These are phyloP conservation scores for Botrytis galanthina DNA, from an alignment of 2,329 filamentous ascomycete genomes.

Conservation along the genomic window DNA sequence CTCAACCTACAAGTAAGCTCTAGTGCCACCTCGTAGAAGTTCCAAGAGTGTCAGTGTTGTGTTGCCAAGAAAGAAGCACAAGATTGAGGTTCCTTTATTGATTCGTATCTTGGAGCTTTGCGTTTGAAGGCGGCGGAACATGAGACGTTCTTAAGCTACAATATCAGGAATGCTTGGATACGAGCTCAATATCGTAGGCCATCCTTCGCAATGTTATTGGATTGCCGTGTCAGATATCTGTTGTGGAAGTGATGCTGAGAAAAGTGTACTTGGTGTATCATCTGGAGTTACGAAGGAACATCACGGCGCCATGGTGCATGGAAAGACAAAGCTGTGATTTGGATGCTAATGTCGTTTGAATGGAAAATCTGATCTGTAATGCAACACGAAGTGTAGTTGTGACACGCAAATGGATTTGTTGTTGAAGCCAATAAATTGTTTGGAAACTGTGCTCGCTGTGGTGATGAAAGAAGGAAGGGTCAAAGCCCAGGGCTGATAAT, in stretches of 20 bases:
- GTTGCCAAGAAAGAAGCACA: slow-evolving; percentile 1
- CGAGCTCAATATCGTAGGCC: not conserved
- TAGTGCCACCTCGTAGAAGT: not conserved
- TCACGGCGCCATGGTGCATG: not conserved
- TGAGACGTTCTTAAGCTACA: not conserved
- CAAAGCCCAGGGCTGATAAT: not conserved
- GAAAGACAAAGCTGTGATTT: not conserved
- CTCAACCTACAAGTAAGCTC: not conserved
- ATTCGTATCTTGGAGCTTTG: not conserved
- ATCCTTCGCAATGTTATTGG: not conserved
- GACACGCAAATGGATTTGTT: not conserved
- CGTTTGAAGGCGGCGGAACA: slow-evolving; percentile 4
- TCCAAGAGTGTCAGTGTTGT: slow-evolving; percentile 15
- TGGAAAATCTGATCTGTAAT: not conserved
- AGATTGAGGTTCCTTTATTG: not conserved
- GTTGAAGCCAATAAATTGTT: not conserved
- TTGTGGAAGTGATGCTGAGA: not conserved
- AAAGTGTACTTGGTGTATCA: not conserved
- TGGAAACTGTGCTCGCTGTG: not conserved
- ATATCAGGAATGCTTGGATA: not conserved
- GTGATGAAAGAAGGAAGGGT: not conserved
- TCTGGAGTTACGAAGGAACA: not conserved
- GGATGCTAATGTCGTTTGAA: not conserved
- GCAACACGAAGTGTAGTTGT: not conserved
- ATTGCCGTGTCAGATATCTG: not conserved